Evolutionary conservation across 371 early-diverging fungal genomes (phyloP).

Genomic region (Haplosporangium sp.): DNA sequence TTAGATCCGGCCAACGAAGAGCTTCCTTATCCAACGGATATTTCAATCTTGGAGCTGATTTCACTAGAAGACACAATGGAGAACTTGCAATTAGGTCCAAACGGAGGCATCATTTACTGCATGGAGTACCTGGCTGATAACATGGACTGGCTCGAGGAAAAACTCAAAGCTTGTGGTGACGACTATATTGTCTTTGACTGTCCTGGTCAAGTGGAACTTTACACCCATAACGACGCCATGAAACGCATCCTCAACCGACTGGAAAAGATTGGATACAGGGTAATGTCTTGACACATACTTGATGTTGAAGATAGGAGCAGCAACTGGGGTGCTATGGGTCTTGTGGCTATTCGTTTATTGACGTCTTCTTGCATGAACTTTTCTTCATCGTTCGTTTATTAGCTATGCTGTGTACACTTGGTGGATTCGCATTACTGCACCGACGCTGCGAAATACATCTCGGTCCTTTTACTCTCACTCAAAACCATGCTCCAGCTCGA

Average conservation of each 20-base stretch:
- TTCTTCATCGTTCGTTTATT: not conserved
- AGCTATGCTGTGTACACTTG: conserved; percentile 92
- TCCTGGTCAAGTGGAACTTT: conserved; percentile 99
- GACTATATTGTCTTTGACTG: conserved; percentile 97
- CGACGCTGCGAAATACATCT: conserved; percentile 93
- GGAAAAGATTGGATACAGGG: conserved; percentile 78
- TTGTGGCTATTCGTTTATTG: too few relatives aligned
- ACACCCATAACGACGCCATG: conserved; percentile 92
- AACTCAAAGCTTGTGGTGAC: conserved; percentile 79
- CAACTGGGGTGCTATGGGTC: too few relatives aligned
- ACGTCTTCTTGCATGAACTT: not conserved
- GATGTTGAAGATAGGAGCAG: too few relatives aligned
- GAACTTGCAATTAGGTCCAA: conserved; percentile 95
- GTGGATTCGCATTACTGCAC: conserved; percentile 95
- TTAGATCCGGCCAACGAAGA: conserved; percentile 98
- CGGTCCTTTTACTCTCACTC: conserved; percentile 86
- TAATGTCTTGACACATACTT: conserved; percentile 41
- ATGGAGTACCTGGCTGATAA: conserved; percentile 95
- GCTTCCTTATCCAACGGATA: conserved; percentile 87
- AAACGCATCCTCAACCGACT: conserved; percentile 82
- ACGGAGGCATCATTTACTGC: conserved; percentile 98
- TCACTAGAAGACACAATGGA: conserved; percentile 97
- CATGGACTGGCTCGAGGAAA: conserved; percentile 92
- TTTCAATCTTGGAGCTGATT: conserved; percentile 94
- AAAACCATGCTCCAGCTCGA: conserved; percentile 95